Conservation (phyloP, 1,139 yeast species). For the Arxiozyma slooffiae region DNA sequence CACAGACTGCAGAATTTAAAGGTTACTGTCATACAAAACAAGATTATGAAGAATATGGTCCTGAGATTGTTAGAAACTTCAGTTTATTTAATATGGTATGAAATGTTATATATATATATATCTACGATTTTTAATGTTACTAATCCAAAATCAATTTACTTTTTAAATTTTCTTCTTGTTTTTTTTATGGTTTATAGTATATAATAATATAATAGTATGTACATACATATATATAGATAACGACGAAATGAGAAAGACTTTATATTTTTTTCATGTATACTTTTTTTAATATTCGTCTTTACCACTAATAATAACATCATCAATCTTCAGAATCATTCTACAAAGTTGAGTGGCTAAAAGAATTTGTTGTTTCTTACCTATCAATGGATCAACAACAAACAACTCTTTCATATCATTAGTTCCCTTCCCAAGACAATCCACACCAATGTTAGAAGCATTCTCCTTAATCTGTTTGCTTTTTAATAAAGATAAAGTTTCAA, state of each 20-base stretch:
- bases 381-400: constrained; percentile 92
- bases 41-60: constrained; percentile 97
- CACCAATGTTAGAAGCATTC: constrained; percentile 65
- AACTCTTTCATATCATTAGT: constrained; percentile 85
- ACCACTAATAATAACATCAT: constrained; percentile 88
- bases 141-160: neutral
- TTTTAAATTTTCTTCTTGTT: neutral
- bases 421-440: constrained; percentile 85
- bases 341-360: constrained; percentile 92
- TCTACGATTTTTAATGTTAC: neutral
- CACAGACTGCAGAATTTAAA: constrained; percentile 94
- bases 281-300: constrained; percentile 54
- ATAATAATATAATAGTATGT: neutral
- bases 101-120: constrained; percentile 5
- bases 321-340: constrained; percentile 93
- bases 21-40: constrained; percentile 94
- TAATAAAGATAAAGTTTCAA: constrained; percentile 73
- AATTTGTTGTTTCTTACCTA: constrained; percentile 94
- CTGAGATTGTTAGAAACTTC: constrained; percentile 92
- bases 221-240: neutral
- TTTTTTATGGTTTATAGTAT: neutral
- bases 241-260: neutral
- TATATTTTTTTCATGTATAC: neutral
- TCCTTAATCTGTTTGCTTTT: constrained; percentile 81
- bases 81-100: constrained; percentile 86